phyloP scores from a whole-genome alignment of 2,329 filamentous ascomycete genomes.

The Pseudogymnoascus sp. region DNA sequence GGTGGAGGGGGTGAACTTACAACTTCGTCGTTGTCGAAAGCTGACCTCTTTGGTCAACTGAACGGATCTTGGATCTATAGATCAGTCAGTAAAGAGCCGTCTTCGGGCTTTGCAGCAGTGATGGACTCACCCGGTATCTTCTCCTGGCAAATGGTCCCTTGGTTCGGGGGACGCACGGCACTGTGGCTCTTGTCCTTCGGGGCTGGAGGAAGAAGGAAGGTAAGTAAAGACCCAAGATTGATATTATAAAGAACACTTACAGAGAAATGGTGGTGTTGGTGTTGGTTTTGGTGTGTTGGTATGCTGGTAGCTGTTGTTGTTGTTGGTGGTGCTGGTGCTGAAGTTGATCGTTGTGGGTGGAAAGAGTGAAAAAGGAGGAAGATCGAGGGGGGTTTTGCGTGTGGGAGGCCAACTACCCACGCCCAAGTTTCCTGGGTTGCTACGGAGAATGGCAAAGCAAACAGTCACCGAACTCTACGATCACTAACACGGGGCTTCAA shows the following conservation, averaged over 20 bases:
- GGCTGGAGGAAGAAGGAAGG: background rate
- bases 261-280: background rate
- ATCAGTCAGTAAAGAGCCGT: background rate
- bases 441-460: background rate
- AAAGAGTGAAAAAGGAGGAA: background rate
- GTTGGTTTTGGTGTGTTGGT: background rate
- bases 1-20: background rate
- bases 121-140: background rate
- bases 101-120: background rate
- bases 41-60: slow-evolving; percentile 4
- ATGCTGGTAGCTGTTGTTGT: background rate
- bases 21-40: background rate
- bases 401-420: background rate
- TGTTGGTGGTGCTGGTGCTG: background rate
- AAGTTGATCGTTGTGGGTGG: background rate
- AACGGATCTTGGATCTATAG: background rate
- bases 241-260: background rate
- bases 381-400: background rate
- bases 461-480: background rate
- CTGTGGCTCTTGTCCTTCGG: background rate
- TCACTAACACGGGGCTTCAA: background rate
- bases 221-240: background rate
- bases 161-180: slow-evolving; percentile 2
- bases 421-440: background rate
- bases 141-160: background rate